Base-by-base conservation (phyloP, 1,284 basidiomycete genomes). In the Anthracocystis walkeri region DNA sequence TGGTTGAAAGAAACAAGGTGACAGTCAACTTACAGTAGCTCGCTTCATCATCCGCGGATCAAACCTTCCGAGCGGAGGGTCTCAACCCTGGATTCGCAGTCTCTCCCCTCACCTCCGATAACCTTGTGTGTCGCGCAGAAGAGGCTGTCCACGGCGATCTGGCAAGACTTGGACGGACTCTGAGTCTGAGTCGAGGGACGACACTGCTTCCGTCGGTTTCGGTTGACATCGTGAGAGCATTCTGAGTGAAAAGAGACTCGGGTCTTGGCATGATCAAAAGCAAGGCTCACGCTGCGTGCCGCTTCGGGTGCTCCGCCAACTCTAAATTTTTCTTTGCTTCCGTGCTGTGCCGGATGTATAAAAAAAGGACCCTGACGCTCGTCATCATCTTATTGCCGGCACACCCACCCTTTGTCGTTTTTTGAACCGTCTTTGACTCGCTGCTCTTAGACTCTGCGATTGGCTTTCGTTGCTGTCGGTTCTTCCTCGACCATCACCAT, bases 1-100 rank as follows among this genome's bases (percentile, higher is more conserved):
- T 14, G 25, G 45, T 18, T 18, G 23, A 46, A 7, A 27, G 7
- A 27, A 14, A 46, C 14, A 27, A 20, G 11, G 41, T 20, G n/a
- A 44, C 21, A 21, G 41, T n/a, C n/a, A n/a, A n/a, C 40, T 38
- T 14, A 3, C 3, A n/a, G n/a, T n/a, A 29, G 29, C 25, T 46
- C 46, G 27, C 46, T 35, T 55, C 35, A 14, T 29, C 53, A 45
- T 55, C 53, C 53, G 53, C 53, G 53, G 53, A 55, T 55, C 41
- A 40, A 25, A 44, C n/a, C 20, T 33, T 55, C 53, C 53, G 35
- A 38, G 41, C 23, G 29, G 41, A 33, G 16, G 18, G 29, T 29
- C 29, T 29, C 29, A 29, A 29, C 29, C 29, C 29, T 29, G 29
- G 7, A 29, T 6, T 29, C 27, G 27, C 27, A n/a, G 2, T 14